Percentiles rank a stretch among this genome's conserved stretches.
Evolutionary conservation across 1,284 basidiomycete species (phyloP).

Genomic region (Ganoderma resinaceum): DNA sequence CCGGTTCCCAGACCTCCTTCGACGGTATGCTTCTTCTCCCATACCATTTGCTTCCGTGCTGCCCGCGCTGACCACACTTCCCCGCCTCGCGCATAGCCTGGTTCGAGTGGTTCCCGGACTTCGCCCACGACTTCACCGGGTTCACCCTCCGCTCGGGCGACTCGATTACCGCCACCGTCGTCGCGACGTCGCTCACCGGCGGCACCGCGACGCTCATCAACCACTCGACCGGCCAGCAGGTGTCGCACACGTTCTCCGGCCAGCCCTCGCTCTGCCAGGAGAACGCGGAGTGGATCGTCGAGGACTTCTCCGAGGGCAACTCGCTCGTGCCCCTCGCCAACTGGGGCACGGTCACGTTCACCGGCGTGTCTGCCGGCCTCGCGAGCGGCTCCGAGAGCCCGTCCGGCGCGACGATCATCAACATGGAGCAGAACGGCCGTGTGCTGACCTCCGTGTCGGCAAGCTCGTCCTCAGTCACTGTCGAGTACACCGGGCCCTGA

Average conservation of each 20-base stretch:
- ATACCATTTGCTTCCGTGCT: not conserved
- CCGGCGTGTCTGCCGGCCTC: constrained; percentile 23
- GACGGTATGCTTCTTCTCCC: constrained; percentile 29
- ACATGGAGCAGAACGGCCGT: constrained; percentile 41
- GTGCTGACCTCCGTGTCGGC: constrained; percentile 38
- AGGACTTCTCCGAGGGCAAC: constrained; percentile 43
- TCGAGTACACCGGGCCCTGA: constrained; percentile 33
- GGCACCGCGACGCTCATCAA: constrained; percentile 43
- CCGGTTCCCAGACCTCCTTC: constrained; percentile 33
- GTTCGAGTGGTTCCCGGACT: constrained; percentile 49
- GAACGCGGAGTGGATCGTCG: constrained; percentile 39
- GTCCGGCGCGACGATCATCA: constrained; percentile 39
- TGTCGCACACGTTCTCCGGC: constrained; percentile 39
- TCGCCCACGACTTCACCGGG: constrained; percentile 43
- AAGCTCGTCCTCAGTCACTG: constrained; percentile 34
- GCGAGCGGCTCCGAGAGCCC: constrained; percentile 29
- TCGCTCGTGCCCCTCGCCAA: constrained; percentile 46
- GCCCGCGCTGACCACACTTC: not conserved
- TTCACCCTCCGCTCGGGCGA: constrained; percentile 41
- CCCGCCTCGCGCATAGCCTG: constrained; percentile 36
- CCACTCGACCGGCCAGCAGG: constrained; percentile 38
- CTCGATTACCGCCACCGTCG: constrained; percentile 40
- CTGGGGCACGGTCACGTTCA: constrained; percentile 44
- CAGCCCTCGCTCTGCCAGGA: constrained; percentile 42
- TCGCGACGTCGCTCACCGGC: constrained; percentile 36